Percentiles rank a stretch among this genome's conserved stretches.
These are phyloP conservation scores for Nicotiana otophora DNA, from an alignment of 257 asterid species.

Conservation along the genomic window DNA sequence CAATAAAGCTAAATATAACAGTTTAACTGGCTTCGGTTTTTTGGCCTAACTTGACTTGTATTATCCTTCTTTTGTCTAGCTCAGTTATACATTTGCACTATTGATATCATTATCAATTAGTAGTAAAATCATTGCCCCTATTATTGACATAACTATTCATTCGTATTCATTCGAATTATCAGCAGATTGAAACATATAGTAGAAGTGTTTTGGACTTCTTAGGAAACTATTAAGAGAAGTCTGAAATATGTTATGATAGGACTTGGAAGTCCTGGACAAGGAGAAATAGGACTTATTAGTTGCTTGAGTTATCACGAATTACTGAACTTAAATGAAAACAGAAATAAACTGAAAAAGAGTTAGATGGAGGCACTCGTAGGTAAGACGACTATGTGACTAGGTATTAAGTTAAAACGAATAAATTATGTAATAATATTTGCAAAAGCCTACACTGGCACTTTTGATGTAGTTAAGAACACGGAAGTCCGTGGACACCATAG, in stretches of 20 bases:
- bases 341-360: background rate
- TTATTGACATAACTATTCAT: background rate
- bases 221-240: background rate
- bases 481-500: too few relatives aligned
- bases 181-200: background rate
- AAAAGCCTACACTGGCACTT: too few relatives aligned
- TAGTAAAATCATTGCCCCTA: background rate
- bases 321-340: background rate
- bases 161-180: background rate
- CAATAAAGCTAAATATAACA: background rate
- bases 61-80: background rate
- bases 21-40: background rate
- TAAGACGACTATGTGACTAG: background rate
- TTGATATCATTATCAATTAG: background rate
- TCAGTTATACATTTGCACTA: background rate
- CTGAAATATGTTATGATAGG: background rate
- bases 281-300: background rate
- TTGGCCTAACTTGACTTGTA: background rate
- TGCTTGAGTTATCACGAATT: slow-evolving; percentile 3
- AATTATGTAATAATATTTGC: background rate
- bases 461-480: too few relatives aligned
- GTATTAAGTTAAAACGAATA: background rate
- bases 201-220: background rate
- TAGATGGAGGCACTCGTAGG: background rate
- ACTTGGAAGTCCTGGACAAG: background rate